Evolutionary conservation across 225 moss, liverwort and hornwort genomes (phyloP).

Genomic region (Thuidium tamariscinum): DNA sequence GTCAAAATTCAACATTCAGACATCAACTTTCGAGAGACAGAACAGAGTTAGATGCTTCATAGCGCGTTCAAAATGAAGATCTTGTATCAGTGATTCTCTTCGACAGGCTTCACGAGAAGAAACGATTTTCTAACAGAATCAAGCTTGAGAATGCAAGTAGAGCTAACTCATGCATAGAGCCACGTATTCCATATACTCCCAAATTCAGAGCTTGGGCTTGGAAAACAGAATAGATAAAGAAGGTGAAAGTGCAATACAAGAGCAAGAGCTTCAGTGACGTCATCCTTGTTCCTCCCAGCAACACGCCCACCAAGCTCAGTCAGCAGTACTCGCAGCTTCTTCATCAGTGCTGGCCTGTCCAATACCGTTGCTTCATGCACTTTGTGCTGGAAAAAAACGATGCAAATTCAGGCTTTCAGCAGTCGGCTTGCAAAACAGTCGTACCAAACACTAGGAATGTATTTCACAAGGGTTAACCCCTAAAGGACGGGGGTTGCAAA

Average conservation of each 20-base stretch:
- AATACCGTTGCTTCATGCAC: constrained; percentile 36
- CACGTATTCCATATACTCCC: not conserved
- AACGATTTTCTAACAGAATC: not conserved
- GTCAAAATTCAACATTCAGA: constrained; percentile 5
- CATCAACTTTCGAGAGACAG: not conserved
- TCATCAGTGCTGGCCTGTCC: constrained; percentile 50
- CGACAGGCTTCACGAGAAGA: not conserved
- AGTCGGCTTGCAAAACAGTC: not conserved
- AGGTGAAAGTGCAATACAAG: constrained; percentile 25
- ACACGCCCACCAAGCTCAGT: constrained; percentile 59
- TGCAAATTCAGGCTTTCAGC: not conserved
- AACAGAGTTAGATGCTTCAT: not conserved
- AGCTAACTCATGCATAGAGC: not conserved
- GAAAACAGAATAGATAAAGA: not conserved
- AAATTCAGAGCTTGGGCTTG: not conserved
- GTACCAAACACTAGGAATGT: not conserved
- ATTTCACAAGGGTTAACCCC: not conserved
- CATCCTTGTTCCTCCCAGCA: constrained; percentile 68
- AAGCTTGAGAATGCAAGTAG: not conserved
- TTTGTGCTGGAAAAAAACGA: constrained; percentile 34
- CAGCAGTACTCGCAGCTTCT: constrained; percentile 54
- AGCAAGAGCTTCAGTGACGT: constrained; percentile 62
- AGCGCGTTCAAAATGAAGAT: not conserved
- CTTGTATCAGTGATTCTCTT: not conserved
- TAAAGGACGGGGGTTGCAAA: not conserved